Conservation (phyloP, 805 yeast genomes). For the Metschnikowia picachoensis region DNA sequence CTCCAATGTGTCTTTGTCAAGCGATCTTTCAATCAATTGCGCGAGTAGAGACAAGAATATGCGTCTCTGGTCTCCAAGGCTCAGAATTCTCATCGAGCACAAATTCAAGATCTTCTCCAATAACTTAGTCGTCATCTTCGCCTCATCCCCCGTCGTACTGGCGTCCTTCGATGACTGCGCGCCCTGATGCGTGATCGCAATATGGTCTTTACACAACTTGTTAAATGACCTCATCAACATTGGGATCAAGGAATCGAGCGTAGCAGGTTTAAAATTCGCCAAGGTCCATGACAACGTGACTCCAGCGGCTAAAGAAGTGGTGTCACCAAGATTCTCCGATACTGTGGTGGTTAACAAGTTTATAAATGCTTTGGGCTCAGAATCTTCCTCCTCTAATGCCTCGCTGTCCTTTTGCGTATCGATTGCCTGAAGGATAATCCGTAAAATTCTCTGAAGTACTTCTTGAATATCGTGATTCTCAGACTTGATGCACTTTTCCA, state of each 20-base stretch:
- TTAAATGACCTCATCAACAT: conserved; percentile 82
- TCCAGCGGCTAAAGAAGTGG: conserved; percentile 82
- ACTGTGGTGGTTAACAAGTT: conserved; percentile 61
- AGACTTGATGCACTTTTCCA: conserved; percentile 78
- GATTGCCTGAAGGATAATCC: conserved; percentile 65
- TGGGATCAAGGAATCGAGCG: conserved; percentile 72
- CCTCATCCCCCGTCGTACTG: conserved; percentile 59
- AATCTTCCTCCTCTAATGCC: conserved; percentile 50
- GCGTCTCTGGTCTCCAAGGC: conserved; percentile 91
- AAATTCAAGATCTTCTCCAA: conserved; percentile 74
- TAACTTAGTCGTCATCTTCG: conserved; percentile 71
- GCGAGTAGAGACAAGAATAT: conserved; percentile 82
- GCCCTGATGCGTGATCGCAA: conserved; percentile 55
- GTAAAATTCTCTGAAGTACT: conserved; percentile 69
- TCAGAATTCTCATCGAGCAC: conserved; percentile 74
- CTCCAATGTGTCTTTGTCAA: conserved; percentile 68
- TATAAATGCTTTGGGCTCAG: conserved; percentile 61
- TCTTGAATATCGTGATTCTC: conserved; percentile 87
- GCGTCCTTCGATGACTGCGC: conserved; percentile 27
- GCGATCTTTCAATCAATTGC: conserved; percentile 83
- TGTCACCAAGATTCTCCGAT: conserved; percentile 71
- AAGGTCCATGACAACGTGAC: conserved; percentile 80
- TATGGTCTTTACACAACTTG: conserved; percentile 84
- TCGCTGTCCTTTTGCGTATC: conserved; percentile 38
- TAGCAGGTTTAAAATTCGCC: conserved; percentile 67